phyloP scores from a whole-genome alignment of 495 filamentous ascomycete species.

The Staphylotrichum tortipilum region DNA sequence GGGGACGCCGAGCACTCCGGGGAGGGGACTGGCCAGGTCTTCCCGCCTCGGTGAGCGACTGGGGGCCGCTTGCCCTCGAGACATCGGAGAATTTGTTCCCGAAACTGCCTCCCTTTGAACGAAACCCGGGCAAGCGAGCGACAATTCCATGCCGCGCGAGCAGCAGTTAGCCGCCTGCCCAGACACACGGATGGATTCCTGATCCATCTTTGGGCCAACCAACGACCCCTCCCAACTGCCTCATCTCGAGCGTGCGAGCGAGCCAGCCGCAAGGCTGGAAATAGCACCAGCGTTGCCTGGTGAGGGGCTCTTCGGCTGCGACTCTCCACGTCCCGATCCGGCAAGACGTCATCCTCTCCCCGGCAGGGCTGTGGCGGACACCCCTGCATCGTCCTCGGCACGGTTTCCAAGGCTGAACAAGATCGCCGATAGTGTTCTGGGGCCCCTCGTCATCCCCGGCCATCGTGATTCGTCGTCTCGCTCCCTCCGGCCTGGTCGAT shows the following conservation, averaged over 20 bases:
- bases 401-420: conserved; percentile 14
- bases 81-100: background rate
- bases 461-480: conserved; percentile 3
- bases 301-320: conserved; percentile 2
- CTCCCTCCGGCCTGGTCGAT: background rate
- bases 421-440: conserved; percentile 9
- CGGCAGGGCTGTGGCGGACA: conserved; percentile 7
- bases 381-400: conserved; percentile 9
- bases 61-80: background rate
- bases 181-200: too few species aligned
- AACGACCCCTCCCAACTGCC: too few species aligned
- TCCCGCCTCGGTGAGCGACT: background rate
- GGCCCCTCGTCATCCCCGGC: background rate
- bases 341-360: conserved; percentile 17
- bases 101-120: background rate
- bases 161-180: too few species aligned
- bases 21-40: too few species aligned
- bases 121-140: background rate
- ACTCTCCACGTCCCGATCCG: conserved; percentile 1
- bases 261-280: conserved; percentile 10
- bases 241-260: too few species aligned
- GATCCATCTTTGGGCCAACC: too few species aligned
- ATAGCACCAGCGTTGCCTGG: conserved; percentile 13
- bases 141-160: background rate
- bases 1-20: too few species aligned